Evolutionary conservation across 1,284 basidiomycete species (phyloP).

Genomic region (Anthracocystis panici-leucophaei): DNA sequence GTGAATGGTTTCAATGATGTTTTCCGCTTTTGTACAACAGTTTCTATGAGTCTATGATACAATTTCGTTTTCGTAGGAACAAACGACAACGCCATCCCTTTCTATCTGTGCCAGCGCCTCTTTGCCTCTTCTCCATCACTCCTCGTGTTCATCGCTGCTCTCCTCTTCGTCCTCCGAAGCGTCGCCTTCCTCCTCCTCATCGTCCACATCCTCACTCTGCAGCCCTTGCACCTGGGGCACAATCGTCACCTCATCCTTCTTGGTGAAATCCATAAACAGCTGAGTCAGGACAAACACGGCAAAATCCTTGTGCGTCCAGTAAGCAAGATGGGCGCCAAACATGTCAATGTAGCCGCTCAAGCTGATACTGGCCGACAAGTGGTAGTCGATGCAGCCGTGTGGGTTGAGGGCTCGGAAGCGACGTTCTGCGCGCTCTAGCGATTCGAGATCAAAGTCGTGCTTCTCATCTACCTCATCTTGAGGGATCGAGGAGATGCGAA

Average conservation of each 20-base stretch:
- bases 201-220: conserved; percentile 23
- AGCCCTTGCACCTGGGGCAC: conserved; percentile 33
- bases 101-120: neutral
- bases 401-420: conserved; percentile 65
- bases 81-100: neutral
- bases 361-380: conserved; percentile 37
- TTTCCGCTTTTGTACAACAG: conserved; percentile 16
- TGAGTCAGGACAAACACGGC: conserved; percentile 62
- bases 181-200: conserved; percentile 61
- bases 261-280: conserved; percentile 54
- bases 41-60: neutral
- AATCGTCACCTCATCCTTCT: conserved; percentile 28
- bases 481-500: conserved; percentile 10
- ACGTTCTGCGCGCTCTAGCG: conserved; percentile 42
- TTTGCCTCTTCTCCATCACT: neutral
- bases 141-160: conserved; percentile 1
- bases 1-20: neutral
- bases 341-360: conserved; percentile 59
- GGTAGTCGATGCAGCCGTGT: conserved; percentile 65
- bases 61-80: neutral
- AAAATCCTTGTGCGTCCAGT: conserved; percentile 63
- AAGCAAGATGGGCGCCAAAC: conserved; percentile 60
- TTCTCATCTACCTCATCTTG: conserved; percentile 17
- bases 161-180: conserved; percentile 13
- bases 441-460: conserved; percentile 31